Evolutionary conservation across 2,329 filamentous ascomycete genomes (phyloP).

Genomic region (Rhynchosporium graminicola): DNA sequence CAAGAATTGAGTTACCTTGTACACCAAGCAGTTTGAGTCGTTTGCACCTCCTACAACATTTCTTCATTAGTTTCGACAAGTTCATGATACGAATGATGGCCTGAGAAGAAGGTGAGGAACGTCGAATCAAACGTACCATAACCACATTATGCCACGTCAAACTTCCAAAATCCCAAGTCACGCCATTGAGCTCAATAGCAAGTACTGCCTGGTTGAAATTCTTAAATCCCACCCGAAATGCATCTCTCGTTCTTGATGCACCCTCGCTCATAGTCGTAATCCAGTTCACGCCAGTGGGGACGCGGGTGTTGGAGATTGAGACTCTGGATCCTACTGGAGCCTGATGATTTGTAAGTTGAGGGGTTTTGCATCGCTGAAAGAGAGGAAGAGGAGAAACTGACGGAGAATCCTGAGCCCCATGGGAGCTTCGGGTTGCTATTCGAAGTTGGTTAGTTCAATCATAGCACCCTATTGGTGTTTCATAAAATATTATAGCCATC

Average conservation of each 20-base stretch:
- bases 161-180: constrained; percentile 45
- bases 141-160: constrained; percentile 38
- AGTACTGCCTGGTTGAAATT: constrained; percentile 45
- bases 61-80: neutral
- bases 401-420: constrained; percentile 46
- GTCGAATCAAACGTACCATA: constrained; percentile 14
- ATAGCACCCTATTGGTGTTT: neutral
- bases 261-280: constrained; percentile 41
- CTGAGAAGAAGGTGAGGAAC: too few species aligned
- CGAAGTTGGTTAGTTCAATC: neutral
- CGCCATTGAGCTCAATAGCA: constrained; percentile 44
- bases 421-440: constrained; percentile 42
- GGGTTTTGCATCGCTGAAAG: neutral
- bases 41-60: constrained; percentile 32
- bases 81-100: too few species aligned
- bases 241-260: constrained; percentile 38
- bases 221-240: constrained; percentile 43
- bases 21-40: constrained; percentile 29
- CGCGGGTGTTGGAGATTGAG: constrained; percentile 22
- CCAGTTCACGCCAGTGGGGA: constrained; percentile 40
- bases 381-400: neutral
- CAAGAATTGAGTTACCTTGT: constrained; percentile 28
- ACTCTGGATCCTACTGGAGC: constrained; percentile 26
- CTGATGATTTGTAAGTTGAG: neutral
- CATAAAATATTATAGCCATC: neutral